Evolutionary conservation across 2,329 filamentous ascomycete genomes (phyloP).

Genomic region (Verticillium dahliae): DNA sequence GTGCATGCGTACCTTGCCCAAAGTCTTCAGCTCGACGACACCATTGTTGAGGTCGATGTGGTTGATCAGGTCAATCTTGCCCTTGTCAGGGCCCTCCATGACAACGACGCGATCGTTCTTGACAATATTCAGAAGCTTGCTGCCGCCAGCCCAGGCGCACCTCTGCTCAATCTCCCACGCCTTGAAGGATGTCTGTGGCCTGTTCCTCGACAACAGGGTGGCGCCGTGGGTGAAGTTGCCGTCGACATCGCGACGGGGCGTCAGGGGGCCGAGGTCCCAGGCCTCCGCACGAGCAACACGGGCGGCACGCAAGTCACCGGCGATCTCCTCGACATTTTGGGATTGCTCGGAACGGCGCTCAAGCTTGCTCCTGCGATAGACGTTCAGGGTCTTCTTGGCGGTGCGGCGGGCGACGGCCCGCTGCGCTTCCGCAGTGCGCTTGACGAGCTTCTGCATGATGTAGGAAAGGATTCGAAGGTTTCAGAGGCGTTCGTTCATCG

Average conservation of each 20-base stretch:
- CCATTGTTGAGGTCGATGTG: constrained; percentile 48
- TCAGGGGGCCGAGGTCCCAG: constrained; percentile 71
- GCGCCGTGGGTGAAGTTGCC: constrained; percentile 49
- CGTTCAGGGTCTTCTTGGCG: constrained; percentile 30
- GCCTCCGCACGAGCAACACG: constrained; percentile 59
- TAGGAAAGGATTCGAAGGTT: not conserved
- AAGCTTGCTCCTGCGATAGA: constrained; percentile 19
- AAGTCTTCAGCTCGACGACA: constrained; percentile 52
- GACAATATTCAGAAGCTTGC: constrained; percentile 54
- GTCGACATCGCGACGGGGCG: constrained; percentile 69
- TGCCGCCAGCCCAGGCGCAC: constrained; percentile 49
- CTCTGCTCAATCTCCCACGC: constrained; percentile 32
- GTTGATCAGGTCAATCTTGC: constrained; percentile 71
- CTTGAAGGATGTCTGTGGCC: constrained; percentile 24
- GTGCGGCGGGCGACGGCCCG: constrained; percentile 50
- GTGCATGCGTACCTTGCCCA: constrained; percentile 54
- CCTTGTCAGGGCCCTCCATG: constrained; percentile 69
- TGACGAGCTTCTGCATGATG: constrained; percentile 65
- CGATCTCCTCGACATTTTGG: constrained; percentile 26
- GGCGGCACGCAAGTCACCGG: constrained; percentile 19
- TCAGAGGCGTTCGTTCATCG: not conserved
- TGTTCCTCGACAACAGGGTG: constrained; percentile 23
- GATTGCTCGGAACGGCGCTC: constrained; percentile 24
- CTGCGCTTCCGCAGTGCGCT: constrained; percentile 59
- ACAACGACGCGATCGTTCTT: constrained; percentile 76